Evolutionary conservation across 208 protist genomes (phyloP).

Genomic region (Angomonas ambiguus): DNA sequence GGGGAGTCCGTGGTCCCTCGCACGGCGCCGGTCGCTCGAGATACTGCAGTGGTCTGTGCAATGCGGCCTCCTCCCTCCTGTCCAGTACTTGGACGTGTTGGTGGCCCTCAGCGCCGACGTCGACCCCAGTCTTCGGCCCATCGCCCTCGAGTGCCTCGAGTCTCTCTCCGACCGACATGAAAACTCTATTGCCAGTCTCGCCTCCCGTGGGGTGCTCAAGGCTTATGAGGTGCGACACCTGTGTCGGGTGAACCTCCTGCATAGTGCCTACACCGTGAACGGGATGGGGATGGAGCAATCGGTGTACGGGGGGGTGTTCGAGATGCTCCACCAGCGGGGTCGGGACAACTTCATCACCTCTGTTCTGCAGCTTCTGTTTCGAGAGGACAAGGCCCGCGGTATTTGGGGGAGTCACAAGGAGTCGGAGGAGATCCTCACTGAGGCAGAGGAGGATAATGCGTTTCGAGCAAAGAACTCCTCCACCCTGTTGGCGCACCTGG

Average conservation of each 20-base stretch:
- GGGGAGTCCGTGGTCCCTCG: constrained; percentile 19
- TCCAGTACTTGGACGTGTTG: constrained; percentile 47
- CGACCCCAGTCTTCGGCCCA: constrained; percentile 31
- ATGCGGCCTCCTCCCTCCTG: constrained; percentile 68
- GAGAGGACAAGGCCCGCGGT: constrained; percentile 36
- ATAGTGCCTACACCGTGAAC: constrained; percentile 23
- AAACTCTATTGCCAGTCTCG: constrained; percentile 45
- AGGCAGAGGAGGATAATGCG: not conserved
- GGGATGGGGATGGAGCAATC: constrained; percentile 13
- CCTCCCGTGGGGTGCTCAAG: constrained; percentile 35
- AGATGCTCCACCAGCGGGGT: constrained; percentile 42
- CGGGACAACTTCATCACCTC: constrained; percentile 53
- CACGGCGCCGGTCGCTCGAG: constrained; percentile 53
- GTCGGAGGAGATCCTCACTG: not conserved
- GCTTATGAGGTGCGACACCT: constrained; percentile 53
- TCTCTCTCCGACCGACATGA: constrained; percentile 46
- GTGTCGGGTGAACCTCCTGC: constrained; percentile 45
- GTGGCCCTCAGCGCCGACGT: constrained; percentile 58
- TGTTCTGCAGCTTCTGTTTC: constrained; percentile 63
- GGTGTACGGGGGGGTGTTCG: constrained; percentile 43
- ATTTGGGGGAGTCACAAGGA: constrained; percentile 39
- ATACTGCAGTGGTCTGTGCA: constrained; percentile 53
- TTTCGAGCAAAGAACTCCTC: constrained; percentile 24
- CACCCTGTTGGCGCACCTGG: constrained; percentile 55
- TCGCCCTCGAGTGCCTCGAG: constrained; percentile 36